Percentiles rank a stretch among this genome's conserved stretches.
phyloP scores from a whole-genome alignment of 2,329 filamentous ascomycete genomes.

The Podosphaera xanthii region DNA sequence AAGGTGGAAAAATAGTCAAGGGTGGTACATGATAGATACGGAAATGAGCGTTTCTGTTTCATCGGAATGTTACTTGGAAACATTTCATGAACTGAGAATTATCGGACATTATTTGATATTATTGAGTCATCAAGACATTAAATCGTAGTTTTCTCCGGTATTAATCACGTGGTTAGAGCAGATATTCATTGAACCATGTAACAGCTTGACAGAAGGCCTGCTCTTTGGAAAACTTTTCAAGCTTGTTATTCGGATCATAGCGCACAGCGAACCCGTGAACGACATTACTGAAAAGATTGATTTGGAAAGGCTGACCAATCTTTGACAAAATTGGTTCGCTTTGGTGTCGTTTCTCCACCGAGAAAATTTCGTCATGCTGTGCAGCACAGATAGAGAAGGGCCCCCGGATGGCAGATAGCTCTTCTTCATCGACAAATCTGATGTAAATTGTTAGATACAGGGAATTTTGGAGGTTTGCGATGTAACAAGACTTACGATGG shows the following conservation, averaged over 20 bases:
- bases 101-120: background rate
- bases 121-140: background rate
- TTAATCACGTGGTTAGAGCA: constrained; percentile 16
- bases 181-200: constrained; percentile 47
- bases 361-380: constrained; percentile 44
- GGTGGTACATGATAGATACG: too few species aligned
- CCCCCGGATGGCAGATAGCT: constrained; percentile 40
- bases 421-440: constrained; percentile 40
- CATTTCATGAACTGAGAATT: too few species aligned
- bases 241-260: constrained; percentile 30
- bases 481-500: constrained; percentile 25
- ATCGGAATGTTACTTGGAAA: too few species aligned
- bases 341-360: constrained; percentile 36
- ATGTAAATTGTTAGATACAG: background rate
- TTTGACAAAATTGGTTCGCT: constrained; percentile 39
- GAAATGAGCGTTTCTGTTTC: too few species aligned
- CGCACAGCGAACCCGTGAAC: constrained; percentile 56
- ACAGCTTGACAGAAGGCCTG: constrained; percentile 60
- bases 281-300: constrained; percentile 50
- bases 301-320: constrained; percentile 34
- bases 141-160: background rate
- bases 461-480: background rate
- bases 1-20: too few species aligned
- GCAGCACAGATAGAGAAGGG: constrained; percentile 36
- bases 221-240: constrained; percentile 50